Evolutionary conservation across 2,329 filamentous ascomycete species (phyloP), one percentile per base, ranked within the genome.

Genomic region (Neonectria sp.): DNA sequence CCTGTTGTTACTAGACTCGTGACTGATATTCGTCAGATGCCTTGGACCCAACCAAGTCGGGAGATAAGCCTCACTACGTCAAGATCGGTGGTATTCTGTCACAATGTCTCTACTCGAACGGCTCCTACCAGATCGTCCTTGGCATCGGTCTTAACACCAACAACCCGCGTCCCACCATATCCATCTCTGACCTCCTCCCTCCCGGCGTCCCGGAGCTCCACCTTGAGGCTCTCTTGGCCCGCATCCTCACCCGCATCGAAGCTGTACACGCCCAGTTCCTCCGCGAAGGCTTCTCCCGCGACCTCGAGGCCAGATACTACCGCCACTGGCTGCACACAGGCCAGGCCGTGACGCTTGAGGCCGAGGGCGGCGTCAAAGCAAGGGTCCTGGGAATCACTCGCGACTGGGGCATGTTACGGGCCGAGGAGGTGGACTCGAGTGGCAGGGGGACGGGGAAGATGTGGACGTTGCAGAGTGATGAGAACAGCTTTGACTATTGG

Each of bases 401-500:
- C n/a, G 94, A 98, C 79, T 98, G 94, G 91, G 96, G 96, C 0
- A 84, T 98, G 79, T 78, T 99, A 71, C 86, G 91, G 71, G 96
- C 92, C 0, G 93, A 98, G 80, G 95, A 98, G 84, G 80, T 97
- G 60, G 91, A 91, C 3, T 88, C 86, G 79, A 88, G 92, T 65
- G 94, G 94, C 69, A 85, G 91, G 60, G 84, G 86, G 2, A 97
- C 93, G 0, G 95, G 95, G 0, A 93, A 88, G 81, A 85, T 92
- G 56, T 95, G 93, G 88, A 90, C 92, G 74, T 82, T 99, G 81
- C 95, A 98, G 84, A 98, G 95, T 79, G 96, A 99, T 80, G 94
- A 95, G 79, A 99, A 99, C 77, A 98, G 95, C 80, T 99, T 99
- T 84, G 96, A 99, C 82, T 99, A 97, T 80, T 97, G 97, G 83